A percentile compares a stretch with the other conserved stretches of the same genome.
Conservation (phyloP, 345 rosid genomes). For the Geranium brycei region DNA sequence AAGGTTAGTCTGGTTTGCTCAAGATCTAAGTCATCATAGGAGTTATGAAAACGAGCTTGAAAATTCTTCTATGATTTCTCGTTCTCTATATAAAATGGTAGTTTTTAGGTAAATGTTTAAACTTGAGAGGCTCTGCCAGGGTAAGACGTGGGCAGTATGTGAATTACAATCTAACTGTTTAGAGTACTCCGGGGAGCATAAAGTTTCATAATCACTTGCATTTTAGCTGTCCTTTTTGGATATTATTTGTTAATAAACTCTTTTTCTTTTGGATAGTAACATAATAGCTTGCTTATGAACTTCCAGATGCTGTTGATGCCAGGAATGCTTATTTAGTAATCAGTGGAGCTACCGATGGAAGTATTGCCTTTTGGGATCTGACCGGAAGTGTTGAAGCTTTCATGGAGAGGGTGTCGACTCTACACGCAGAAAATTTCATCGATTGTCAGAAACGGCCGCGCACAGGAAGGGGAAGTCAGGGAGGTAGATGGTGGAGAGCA, state of each 20-base stretch:
- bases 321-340: conserved; percentile 44
- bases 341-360: conserved; percentile 95
- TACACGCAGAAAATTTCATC: conserved; percentile 39
- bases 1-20: conserved; percentile 29
- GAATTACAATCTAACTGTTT: too few species aligned
- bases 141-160: too few species aligned
- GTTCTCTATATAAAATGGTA: too few species aligned
- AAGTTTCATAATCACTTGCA: too few species aligned
- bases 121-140: too few species aligned
- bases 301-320: conserved; percentile 29
- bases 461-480: conserved; percentile 94
- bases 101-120: too few species aligned
- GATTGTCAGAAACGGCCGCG: conserved; percentile 68
- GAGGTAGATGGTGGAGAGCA: conserved; percentile 76
- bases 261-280: background rate
- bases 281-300: conserved; percentile 6
- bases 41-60: too few species aligned
- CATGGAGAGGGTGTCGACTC: conserved; percentile 35
- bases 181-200: too few species aligned
- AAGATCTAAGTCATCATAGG: background rate
- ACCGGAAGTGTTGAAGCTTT: conserved; percentile 57
- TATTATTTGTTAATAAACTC: too few species aligned
- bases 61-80: too few species aligned
- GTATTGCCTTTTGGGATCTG: conserved; percentile 80
- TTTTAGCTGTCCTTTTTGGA: too few species aligned